Evolutionary conservation across 805 yeast species (phyloP), one percentile per base, ranked within the genome.

Genomic region (Cyberlindnera sargentensis): DNA sequence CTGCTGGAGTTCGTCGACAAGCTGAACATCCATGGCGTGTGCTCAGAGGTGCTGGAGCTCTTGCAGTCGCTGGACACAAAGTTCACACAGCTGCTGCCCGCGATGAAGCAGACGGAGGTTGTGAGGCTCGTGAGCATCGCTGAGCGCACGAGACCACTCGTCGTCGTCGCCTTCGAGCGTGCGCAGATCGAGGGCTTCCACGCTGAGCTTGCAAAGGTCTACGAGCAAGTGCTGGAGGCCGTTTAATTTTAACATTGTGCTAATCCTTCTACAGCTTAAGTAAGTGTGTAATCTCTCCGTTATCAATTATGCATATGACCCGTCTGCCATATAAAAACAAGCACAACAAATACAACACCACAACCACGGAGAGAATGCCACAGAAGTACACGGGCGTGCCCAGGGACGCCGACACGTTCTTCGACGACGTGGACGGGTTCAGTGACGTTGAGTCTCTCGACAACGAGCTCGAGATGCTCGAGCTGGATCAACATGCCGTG

Each of bases 1-100:
- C 55, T 82, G 28, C 71, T 78, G 39, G 90, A 82, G 49, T 83
- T 75, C 51, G 50, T 80, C 7, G 71, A 66, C 10, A 78, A 71
- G 49, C 47, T 57, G 11, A 5, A 40, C 42, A 55, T 58, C 43
- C 53, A 66, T 29, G 48, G 68, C 31, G 37, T 70, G 31, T 39
- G 33, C 2, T 6, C 26, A n/a, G 55, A 66, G 54, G 47, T 75
- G 36, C 61, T 73, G 33, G 62, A 61, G 31, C 47, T 70, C 6
- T 44, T 73, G 5, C 57, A 61, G 36, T 64, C 64, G 5, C 49
- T 76, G 15, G 80, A 76, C 44, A 48, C 47, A 8, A 61, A 68
- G n/a, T 67, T 76, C 43, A 55, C 61, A 9, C 68, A 69, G 10
- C 48, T 48, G 5, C 58, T 62, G 10, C 65, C 66, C 8, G 70